A percentile compares a stretch with the other conserved stretches of the same genome.
Conservation (phyloP, 495 filamentous ascomycete genomes). For the Neurospora sp. region DNA sequence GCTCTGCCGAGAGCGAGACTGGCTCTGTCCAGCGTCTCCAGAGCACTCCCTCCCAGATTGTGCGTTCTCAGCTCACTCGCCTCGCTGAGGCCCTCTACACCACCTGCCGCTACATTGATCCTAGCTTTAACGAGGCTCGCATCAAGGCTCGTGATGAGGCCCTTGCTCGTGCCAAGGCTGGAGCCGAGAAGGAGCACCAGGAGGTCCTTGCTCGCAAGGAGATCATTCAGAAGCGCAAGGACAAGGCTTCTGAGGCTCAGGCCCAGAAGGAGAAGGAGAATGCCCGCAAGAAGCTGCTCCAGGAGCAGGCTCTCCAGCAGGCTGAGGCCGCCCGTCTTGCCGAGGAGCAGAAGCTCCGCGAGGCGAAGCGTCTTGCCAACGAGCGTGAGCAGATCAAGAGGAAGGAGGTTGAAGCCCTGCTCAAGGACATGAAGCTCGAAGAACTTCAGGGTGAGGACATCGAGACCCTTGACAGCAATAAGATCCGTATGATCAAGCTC, state of each 20-base stretch:
- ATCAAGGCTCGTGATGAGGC: slow-evolving; percentile 70
- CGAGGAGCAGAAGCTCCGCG: slow-evolving; percentile 84
- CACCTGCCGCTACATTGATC: slow-evolving; percentile 91
- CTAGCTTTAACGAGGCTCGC: slow-evolving; percentile 69
- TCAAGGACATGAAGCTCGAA: slow-evolving; percentile 85
- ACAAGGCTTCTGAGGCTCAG: slow-evolving; percentile 73
- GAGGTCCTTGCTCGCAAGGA: slow-evolving; percentile 82
- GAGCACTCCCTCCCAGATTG: slow-evolving; percentile 95
- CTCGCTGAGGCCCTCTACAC: slow-evolving; percentile 84
- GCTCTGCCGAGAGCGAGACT: slow-evolving; percentile 79
- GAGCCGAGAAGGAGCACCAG: slow-evolving; percentile 82
- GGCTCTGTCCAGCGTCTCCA: slow-evolving; percentile 89
- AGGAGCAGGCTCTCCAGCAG: slow-evolving; percentile 75
- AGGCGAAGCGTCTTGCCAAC: slow-evolving; percentile 75
- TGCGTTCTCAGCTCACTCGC: slow-evolving; percentile 85
- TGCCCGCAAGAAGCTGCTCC: slow-evolving; percentile 69
- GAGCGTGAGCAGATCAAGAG: slow-evolving; percentile 87
- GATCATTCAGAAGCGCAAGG: slow-evolving; percentile 93
- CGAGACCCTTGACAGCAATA: slow-evolving; percentile 77
- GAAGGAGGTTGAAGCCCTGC: slow-evolving; percentile 89
- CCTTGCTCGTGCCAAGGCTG: slow-evolving; percentile 67
- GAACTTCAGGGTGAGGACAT: slow-evolving; percentile 67
- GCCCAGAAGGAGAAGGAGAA: slow-evolving; percentile 87
- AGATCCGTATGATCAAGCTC: slow-evolving; percentile 86
- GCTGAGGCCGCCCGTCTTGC: slow-evolving; percentile 78